Conservation (phyloP, 78 protist genomes). For the Monocercomonoides exilis region DNA sequence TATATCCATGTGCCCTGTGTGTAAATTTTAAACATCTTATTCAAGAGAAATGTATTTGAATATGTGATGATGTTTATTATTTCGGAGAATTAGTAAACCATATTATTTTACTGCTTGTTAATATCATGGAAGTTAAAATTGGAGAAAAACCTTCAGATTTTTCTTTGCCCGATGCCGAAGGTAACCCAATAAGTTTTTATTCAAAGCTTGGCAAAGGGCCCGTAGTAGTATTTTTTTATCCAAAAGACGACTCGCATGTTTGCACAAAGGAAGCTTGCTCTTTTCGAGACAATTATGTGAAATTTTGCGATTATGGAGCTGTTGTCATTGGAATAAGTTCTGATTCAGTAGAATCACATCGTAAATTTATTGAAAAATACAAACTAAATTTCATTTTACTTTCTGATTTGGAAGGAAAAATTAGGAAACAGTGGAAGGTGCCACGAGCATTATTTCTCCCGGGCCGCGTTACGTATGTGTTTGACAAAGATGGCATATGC, state of each 20-base stretch:
- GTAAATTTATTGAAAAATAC: background rate
- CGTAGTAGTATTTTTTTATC: background rate
- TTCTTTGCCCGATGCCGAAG: background rate
- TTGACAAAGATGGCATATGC: background rate
- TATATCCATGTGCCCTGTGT: too few relatives aligned
- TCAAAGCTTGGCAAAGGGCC: background rate
- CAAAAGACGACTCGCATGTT: background rate
- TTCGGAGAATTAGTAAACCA: too few relatives aligned
- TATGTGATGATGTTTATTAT: too few relatives aligned
- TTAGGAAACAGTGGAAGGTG: background rate
- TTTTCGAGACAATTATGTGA: slow-evolving; percentile 1
- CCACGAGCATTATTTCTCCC: background rate
- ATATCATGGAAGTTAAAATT: background rate
- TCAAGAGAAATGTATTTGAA: too few relatives aligned
- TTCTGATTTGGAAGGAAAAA: background rate
- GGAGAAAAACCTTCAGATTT: background rate
- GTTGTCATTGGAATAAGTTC: background rate
- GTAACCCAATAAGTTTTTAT: background rate
- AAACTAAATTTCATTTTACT: background rate
- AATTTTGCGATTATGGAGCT: background rate
- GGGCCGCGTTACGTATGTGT: slow-evolving; percentile 18
- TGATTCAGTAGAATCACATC: background rate
- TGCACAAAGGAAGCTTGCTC: slow-evolving; percentile 12
- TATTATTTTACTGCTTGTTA: too few relatives aligned
- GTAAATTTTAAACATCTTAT: too few relatives aligned